phyloP scores from a whole-genome alignment of 768 basidiomycete species.

The Kondoa malvinella region DNA sequence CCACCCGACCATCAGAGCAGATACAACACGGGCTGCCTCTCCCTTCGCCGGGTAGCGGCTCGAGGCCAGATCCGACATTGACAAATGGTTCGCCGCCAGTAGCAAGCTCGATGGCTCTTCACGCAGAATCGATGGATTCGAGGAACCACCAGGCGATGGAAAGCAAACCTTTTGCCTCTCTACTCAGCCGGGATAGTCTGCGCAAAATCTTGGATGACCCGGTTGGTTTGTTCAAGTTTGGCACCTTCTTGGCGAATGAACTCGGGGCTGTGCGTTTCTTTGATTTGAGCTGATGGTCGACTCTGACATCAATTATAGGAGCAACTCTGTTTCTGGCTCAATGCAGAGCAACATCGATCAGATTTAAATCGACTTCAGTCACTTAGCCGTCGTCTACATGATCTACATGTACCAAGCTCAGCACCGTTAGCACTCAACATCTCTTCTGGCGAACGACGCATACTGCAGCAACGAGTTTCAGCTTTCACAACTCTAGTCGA shows the following conservation, averaged over 20 bases:
- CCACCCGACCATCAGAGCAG: neutral
- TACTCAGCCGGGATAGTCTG: slow-evolving; percentile 13
- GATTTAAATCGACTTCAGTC: slow-evolving; percentile 15
- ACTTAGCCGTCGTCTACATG: slow-evolving; percentile 14
- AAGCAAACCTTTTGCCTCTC: no score
- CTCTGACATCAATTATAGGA: neutral
- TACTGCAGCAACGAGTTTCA: slow-evolving; percentile 1
- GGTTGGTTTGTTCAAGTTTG: slow-evolving; percentile 13
- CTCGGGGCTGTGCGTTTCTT: slow-evolving; percentile 13
- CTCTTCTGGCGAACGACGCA: slow-evolving; percentile 10
- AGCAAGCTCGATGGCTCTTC: no score
- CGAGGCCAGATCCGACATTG: no score
- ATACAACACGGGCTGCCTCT: no score
- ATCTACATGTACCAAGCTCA: slow-evolving; percentile 13
- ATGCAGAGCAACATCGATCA: slow-evolving; percentile 18
- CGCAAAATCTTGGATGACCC: slow-evolving; percentile 16
- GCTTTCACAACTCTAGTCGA: slow-evolving; percentile 13
- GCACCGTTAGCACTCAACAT: slow-evolving; percentile 17
- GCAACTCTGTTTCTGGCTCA: neutral
- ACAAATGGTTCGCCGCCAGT: no score
- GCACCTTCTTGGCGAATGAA: slow-evolving; percentile 17
- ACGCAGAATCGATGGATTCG: no score
- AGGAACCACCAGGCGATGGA: no score
- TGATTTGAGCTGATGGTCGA: slow-evolving; percentile 8
- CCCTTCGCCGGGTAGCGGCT: no score